These are phyloP conservation scores for Physocladia obscura DNA, from an alignment of 192 early-diverging fungal genomes.

Conservation along the genomic window DNA sequence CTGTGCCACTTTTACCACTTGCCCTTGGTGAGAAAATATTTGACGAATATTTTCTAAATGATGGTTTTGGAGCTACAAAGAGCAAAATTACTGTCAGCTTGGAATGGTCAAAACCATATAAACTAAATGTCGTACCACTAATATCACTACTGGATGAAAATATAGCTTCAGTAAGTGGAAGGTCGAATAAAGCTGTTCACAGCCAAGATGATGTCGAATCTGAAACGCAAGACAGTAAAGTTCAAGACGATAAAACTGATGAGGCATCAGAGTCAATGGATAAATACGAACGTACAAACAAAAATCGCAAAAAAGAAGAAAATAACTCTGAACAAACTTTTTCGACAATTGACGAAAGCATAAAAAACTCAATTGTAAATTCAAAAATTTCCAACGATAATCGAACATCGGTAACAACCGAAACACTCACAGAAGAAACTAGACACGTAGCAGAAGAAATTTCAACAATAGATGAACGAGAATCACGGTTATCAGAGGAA, in stretches of 20 bases:
- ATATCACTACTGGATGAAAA: slow-evolving; percentile 18
- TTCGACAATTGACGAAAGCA: too few species aligned
- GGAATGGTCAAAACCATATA: slow-evolving; percentile 48
- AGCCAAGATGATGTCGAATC: slow-evolving; percentile 16
- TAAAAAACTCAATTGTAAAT: too few species aligned
- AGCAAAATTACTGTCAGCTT: slow-evolving; percentile 36
- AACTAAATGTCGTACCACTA: slow-evolving; percentile 27
- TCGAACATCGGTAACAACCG: too few species aligned
- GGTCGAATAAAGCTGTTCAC: slow-evolving; percentile 14
- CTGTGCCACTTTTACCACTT: slow-evolving; percentile 38
- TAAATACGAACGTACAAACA: not conserved
- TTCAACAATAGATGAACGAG: too few species aligned
- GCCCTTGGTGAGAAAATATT: slow-evolving; percentile 30
- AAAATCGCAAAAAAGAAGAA: slow-evolving; percentile 9
- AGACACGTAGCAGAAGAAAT: too few species aligned
- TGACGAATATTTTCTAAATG: slow-evolving; percentile 32
- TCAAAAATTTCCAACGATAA: too few species aligned
- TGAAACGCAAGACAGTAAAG: not conserved
- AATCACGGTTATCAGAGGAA: too few species aligned
- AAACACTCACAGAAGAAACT: too few species aligned
- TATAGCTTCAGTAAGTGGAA: not conserved
- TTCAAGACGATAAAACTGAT: not conserved
- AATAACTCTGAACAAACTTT: not conserved
- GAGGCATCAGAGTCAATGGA: slow-evolving; percentile 3
- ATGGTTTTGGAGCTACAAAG: slow-evolving; percentile 29